Evolutionary conservation across 371 early-diverging fungal species (phyloP).

Genomic region (Apophysomyces ossiformis): DNA sequence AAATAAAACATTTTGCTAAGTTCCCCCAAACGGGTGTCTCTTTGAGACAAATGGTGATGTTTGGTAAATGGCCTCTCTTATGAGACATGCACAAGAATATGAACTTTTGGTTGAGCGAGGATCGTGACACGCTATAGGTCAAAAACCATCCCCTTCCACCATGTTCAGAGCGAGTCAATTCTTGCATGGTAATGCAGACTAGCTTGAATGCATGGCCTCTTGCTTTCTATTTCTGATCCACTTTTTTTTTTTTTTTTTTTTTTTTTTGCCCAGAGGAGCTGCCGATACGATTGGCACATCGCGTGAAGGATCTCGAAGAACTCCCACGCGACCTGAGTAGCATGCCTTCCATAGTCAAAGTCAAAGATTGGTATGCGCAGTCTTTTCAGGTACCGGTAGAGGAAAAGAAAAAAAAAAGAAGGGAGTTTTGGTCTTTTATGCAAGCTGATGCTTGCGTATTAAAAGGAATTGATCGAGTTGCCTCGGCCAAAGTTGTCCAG

Average conservation of each 20-base stretch:
- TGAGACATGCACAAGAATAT: background rate
- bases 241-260: too few relatives aligned
- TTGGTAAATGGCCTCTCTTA: constrained; percentile 59
- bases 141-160: constrained; percentile 76
- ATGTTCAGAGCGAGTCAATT: constrained; percentile 89
- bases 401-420: background rate
- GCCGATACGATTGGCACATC: constrained; percentile 92
- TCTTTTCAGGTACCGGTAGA: constrained; percentile 54
- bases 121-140: constrained; percentile 51
- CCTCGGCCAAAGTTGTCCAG: constrained; percentile 61
- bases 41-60: constrained; percentile 91
- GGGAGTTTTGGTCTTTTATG: background rate
- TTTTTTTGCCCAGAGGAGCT: constrained; percentile 71
- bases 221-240: background rate
- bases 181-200: constrained; percentile 56
- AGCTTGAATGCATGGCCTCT: background rate
- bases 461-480: constrained; percentile 73
- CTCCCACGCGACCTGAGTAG: constrained; percentile 85
- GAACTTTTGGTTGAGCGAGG: too few relatives aligned
- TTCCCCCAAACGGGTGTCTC: constrained; percentile 93
- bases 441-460: too few relatives aligned
- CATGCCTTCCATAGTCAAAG: constrained; percentile 89
- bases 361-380: constrained; percentile 96
- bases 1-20: constrained; percentile 74
- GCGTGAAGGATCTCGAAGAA: constrained; percentile 94